Base-by-base conservation (phyloP, 148 eudicot genomes). In the Heliamphora exappendiculata region DNA sequence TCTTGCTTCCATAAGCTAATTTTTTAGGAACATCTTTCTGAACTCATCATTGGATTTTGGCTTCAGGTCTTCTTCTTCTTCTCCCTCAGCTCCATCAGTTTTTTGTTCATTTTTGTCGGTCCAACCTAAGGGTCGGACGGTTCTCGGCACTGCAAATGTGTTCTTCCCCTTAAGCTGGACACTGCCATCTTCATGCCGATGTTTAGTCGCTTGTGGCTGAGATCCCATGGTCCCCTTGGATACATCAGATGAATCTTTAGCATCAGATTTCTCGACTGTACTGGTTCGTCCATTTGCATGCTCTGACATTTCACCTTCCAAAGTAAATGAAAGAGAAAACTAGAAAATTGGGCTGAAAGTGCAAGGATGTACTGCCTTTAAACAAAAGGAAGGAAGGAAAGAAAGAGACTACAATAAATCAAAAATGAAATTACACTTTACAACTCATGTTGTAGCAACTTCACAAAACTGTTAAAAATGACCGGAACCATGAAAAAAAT, bases 41-140 rank as follows among this genome's bases (percentile, higher is more conserved):
- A 95, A 92, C 77, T 92, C 99, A 54, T 91, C 88, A 69, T 95
- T 95, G 9, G 99, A 91, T 85, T 95, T 95, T 10, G 94, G 97
- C 14, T 68, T 84, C 81, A n/a, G n/a, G n/a, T n/a, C n/a, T n/a
- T 87, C 92, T 4, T 86, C 87, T 53, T 70, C 87, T 12, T 53
- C 80, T 45, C 44, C 90, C n/a, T 73, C 82, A 8, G 69, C 83
- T 74, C 66, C 87, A 45, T 58, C 75, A 26, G 86, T 28, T 81
- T 84, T 83, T 24, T 75, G 80, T 36, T 83, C 82, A 59, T 53
- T 75, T 7, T 71, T 76, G 54, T 69, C 81, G 16, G 78, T 80
- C 88, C 86, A 82, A 51, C 89, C 93, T 9, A 92, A 82, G 54
- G 91, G 85, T 74, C 75, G 86, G 45, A 88, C 92, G 58, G 80